Conservation (phyloP, 306 rosid genomes). For the Cyamopsis tetragonoloba region DNA sequence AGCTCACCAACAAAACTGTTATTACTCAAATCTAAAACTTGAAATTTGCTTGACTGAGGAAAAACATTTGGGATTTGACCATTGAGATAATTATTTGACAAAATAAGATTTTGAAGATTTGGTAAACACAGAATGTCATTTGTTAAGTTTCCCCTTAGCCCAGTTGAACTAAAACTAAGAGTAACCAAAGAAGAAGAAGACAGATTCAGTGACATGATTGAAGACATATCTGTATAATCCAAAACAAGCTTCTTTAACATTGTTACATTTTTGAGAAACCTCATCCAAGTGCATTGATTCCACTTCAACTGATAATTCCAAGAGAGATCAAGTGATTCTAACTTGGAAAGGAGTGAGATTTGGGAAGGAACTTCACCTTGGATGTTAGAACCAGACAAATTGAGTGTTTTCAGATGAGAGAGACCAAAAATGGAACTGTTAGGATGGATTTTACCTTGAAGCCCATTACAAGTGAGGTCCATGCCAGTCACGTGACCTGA, state of each 20-base stretch:
- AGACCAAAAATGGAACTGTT: too few species aligned
- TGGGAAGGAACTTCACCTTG: too few species aligned
- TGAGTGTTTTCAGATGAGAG: too few species aligned
- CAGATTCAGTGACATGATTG: not conserved
- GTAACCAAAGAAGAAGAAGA: slow-evolving; percentile 20
- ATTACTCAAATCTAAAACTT: not conserved
- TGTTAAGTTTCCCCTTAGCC: not conserved
- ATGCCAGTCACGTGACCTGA: too few species aligned
- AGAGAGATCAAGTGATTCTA: too few species aligned
- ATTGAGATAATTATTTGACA: not conserved
- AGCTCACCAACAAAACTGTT: not conserved
- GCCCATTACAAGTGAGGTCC: too few species aligned
- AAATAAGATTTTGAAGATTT: not conserved
- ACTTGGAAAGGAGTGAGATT: too few species aligned
- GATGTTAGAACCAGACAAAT: too few species aligned
- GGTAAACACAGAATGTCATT: not conserved
- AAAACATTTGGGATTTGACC: not conserved
- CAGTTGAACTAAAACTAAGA: not conserved
- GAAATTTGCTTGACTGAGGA: not conserved
- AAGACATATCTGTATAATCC: not conserved
- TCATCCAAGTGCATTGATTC: not conserved
- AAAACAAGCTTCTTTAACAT: not conserved
- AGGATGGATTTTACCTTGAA: too few species aligned
- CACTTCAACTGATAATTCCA: too few species aligned
- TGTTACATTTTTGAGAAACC: not conserved